Evolutionary conservation across 805 yeast species (phyloP).

Genomic region (Hanseniaspora thailandica): DNA sequence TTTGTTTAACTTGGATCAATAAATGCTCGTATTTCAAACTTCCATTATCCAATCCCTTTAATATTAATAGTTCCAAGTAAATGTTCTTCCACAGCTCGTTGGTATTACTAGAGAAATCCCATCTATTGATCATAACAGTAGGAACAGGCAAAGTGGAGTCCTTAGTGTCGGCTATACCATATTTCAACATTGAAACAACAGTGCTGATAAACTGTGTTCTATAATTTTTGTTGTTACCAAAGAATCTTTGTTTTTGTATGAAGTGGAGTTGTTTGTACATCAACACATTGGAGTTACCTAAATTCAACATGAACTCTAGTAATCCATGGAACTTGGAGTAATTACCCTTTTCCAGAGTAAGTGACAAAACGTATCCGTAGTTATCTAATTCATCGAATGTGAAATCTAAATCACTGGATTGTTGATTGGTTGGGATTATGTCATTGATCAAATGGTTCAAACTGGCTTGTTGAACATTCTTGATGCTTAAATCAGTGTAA

Average conservation of each 20-base stretch:
- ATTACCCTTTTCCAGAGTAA: constrained; percentile 47
- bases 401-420: constrained; percentile 33
- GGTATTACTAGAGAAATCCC: constrained; percentile 1
- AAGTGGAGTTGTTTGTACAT: constrained; percentile 25
- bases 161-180: constrained; percentile 29
- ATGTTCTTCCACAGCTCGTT: not conserved
- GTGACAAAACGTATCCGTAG: constrained; percentile 35
- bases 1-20: not conserved
- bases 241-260: constrained; percentile 23
- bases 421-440: constrained; percentile 37
- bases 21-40: constrained; percentile 2
- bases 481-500: constrained; percentile 46
- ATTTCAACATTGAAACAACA: constrained; percentile 25
- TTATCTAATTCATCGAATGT: constrained; percentile 37
- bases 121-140: constrained; percentile 15
- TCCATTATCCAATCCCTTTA: constrained; percentile 7
- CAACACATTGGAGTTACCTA: constrained; percentile 40
- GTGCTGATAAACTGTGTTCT: constrained; percentile 17
- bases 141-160: constrained; percentile 20
- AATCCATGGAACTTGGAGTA: constrained; percentile 61
- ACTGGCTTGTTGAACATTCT: constrained; percentile 67
- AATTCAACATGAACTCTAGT: constrained; percentile 39
- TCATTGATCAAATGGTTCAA: constrained; percentile 43
- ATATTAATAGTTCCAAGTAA: not conserved
- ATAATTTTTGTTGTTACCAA: constrained; percentile 24